A percentile compares a stretch with the other conserved stretches of the same genome.
Evolutionary conservation across 306 rosid species (phyloP).

Genomic region (Citrullus mucosospermus): DNA sequence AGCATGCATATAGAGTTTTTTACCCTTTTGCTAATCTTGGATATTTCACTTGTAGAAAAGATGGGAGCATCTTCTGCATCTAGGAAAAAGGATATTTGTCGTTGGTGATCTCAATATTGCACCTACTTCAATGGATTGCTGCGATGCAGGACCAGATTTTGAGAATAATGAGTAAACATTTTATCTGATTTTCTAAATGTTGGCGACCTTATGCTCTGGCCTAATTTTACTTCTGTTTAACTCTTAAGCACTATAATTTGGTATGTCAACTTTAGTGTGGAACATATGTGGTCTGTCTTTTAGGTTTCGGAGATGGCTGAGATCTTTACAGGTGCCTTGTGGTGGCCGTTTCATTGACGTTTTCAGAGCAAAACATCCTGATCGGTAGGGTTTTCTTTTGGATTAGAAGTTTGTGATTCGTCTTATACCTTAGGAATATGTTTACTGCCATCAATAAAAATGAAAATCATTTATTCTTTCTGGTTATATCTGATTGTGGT

Average conservation of each 20-base stretch:
- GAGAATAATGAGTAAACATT: conserved; percentile 60
- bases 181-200: conserved; percentile 12
- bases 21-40: conserved; percentile 21
- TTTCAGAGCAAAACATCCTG: conserved; percentile 73
- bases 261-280: not conserved
- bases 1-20: not conserved
- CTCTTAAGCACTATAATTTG: not conserved
- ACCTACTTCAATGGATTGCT: conserved; percentile 67
- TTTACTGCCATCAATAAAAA: not conserved
- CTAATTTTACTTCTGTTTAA: not conserved
- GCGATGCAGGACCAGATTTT: conserved; percentile 91
- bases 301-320: conserved; percentile 90
- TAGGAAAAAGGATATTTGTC: conserved; percentile 59
- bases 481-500: not conserved
- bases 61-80: conserved; percentile 65
- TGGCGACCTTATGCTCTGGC: conserved; percentile 4
- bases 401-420: not conserved
- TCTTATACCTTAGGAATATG: not conserved
- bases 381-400: conserved; percentile 25
- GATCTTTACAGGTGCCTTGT: conserved; percentile 46
- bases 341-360: conserved; percentile 68
- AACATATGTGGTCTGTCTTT: conserved; percentile 13
- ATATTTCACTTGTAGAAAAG: conserved; percentile 54
- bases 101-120: conserved; percentile 98
- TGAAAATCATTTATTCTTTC: not conserved